These are phyloP conservation scores for Suillus alpinus DNA, from an alignment of 768 basidiomycete genomes.

Conservation along the genomic window DNA sequence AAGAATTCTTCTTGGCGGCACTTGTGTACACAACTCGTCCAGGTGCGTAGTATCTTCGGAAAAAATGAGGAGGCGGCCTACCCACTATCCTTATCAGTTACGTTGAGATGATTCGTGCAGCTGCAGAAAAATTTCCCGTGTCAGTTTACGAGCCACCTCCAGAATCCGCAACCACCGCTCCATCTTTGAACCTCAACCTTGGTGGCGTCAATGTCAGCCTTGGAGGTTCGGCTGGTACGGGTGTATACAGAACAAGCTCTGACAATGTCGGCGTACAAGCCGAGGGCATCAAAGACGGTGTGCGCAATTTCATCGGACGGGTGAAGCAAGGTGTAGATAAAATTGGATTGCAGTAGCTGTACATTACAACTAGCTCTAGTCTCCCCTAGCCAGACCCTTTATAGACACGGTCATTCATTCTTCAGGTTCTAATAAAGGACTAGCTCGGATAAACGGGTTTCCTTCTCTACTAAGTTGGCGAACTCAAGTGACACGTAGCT, in stretches of 20 bases:
- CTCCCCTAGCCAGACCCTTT: neutral
- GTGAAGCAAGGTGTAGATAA: conserved; percentile 82
- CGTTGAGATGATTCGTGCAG: conserved; percentile 82
- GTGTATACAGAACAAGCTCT: conserved; percentile 79
- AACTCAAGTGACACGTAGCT: conserved; percentile 22
- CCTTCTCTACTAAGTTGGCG: neutral
- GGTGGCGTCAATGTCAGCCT: conserved; percentile 91
- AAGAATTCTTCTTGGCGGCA: conserved; percentile 86
- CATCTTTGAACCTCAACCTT: conserved; percentile 86
- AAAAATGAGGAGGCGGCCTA: neutral
- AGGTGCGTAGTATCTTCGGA: conserved; percentile 48
- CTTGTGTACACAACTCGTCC: conserved; percentile 91
- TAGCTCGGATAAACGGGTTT: neutral
- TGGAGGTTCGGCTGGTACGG: conserved; percentile 82
- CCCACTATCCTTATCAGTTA: conserved; percentile 49
- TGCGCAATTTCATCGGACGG: conserved; percentile 83
- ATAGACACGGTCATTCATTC: neutral
- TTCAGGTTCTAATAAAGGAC: neutral
- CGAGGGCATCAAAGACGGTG: conserved; percentile 87
- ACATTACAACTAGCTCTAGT: neutral
- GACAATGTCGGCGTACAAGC: conserved; percentile 75
- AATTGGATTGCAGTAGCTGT: conserved; percentile 33
- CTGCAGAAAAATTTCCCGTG: conserved; percentile 57
- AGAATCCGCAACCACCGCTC: conserved; percentile 68
- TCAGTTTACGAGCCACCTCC: conserved; percentile 75